Conservation (phyloP, 2,329 filamentous ascomycete genomes). For the Aurifilum marmelostoma region DNA sequence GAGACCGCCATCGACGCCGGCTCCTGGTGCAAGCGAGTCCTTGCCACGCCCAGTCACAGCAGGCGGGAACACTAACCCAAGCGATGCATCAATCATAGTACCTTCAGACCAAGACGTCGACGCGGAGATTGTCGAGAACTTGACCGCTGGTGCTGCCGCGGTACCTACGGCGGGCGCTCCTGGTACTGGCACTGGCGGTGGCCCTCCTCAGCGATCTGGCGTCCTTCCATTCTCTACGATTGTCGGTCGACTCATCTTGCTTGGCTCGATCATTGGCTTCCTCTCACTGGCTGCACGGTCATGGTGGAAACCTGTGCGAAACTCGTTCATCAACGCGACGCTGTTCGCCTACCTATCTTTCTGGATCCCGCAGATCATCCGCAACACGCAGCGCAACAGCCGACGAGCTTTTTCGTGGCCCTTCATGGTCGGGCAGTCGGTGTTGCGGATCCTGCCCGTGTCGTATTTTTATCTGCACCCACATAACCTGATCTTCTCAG, state of each 20-base stretch:
- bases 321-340: constrained; percentile 64
- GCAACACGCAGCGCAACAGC: constrained; percentile 89
- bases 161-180: constrained; percentile 39
- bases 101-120: constrained; percentile 67
- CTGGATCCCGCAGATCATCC: constrained; percentile 89
- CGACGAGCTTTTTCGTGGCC: constrained; percentile 89
- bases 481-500: constrained; percentile 81
- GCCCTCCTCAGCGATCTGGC: constrained; percentile 37
- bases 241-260: constrained; percentile 60
- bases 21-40: constrained; percentile 35
- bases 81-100: constrained; percentile 56
- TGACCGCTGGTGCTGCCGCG: constrained; percentile 39
- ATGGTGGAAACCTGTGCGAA: constrained; percentile 60
- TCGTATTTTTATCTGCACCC: constrained; percentile 81
- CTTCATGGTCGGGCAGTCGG: constrained; percentile 83
- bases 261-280: constrained; percentile 59
- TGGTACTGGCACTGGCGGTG: constrained; percentile 32
- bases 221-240: constrained; percentile 56
- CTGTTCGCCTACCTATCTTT: constrained; percentile 82
- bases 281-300: constrained; percentile 62
- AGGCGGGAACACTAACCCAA: constrained; percentile 11
- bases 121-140: constrained; percentile 57
- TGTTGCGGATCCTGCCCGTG: constrained; percentile 77
- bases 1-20: constrained; percentile 33
- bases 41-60: constrained; percentile 49